These are phyloP conservation scores for Boletus albobrunnescens DNA, from an alignment of 1,284 basidiomycete genomes.

Conservation along the genomic window DNA sequence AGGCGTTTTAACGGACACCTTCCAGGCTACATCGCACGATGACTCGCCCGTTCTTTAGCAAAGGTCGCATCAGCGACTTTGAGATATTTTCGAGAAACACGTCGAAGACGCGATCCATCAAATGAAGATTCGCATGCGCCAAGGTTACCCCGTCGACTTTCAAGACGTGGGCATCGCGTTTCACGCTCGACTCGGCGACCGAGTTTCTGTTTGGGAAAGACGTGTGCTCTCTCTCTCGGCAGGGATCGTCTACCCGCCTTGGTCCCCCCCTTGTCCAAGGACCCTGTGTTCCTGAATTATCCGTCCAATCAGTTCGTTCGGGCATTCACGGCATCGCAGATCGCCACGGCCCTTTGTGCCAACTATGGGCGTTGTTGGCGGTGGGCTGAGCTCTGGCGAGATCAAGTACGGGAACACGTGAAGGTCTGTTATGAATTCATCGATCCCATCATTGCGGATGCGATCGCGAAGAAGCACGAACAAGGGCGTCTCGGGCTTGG, in stretches of 20 bases:
- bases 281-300: conserved; percentile 13
- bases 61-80: conserved; percentile 52
- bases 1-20: neutral
- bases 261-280: conserved; percentile 21
- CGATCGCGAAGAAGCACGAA: conserved; percentile 26
- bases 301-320: conserved; percentile 26
- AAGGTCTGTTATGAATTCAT: conserved; percentile 24
- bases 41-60: conserved; percentile 54
- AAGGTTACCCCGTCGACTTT: conserved; percentile 49
- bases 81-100: conserved; percentile 50
- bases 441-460: conserved; percentile 29
- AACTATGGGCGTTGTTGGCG: conserved; percentile 26
- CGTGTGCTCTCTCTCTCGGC: conserved; percentile 38
- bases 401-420: conserved; percentile 19
- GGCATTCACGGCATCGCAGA: conserved; percentile 25
- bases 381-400: conserved; percentile 24
- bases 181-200: conserved; percentile 47
- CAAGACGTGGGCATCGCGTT: conserved; percentile 45
- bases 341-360: conserved; percentile 7
- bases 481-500: no score
- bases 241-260: conserved; percentile 35
- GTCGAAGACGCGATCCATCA: conserved; percentile 40
- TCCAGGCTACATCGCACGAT: conserved; percentile 54
- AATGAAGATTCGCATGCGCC: conserved; percentile 39
- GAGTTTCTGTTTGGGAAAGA: conserved; percentile 48